Evolutionary conservation across 495 filamentous ascomycete genomes (phyloP), one percentile per base, ranked within the genome.

Genomic region (Hypoxylon lenormandii): DNA sequence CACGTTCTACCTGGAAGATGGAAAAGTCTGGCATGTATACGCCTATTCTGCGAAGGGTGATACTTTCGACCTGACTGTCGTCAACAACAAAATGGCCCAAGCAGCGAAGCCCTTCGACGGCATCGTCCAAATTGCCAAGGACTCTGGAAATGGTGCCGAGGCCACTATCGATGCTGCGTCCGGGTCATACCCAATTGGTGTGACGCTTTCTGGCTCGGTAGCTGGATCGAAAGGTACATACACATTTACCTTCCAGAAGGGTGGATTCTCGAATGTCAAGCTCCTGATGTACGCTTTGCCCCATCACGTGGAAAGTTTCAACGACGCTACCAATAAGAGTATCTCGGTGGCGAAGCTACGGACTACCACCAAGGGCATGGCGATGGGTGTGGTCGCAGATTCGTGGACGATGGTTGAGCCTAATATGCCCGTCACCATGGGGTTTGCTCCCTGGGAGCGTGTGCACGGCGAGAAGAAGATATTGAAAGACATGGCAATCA

Each of bases 261-360:
- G 77, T 1, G 94, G 94, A 7, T 75, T 86, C 21, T 72, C 79
- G 6, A 73, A 73, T n/a, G 75, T 80, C 28, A 80, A 80, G 7
- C 79, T 96, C 23, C 79, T 93, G 63, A 96, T 97, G 90, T 98
- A 90, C 66, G 93, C 94, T 38, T 79, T 98, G 60, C 91, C 94
- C 19, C 95, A 98, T 77, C 95, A 97, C 61, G 71, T 91, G 12
- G 78, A 86, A 45, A 90, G 91, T 1, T 95, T 97, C 61, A 87
- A 91, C 66, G 54, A 63, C 3, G 75, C 48, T 4, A 95, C 92
- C 1, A 63, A 75, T 10, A 79, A 74, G 4, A 83, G 79, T n/a
- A 73, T 84, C 55, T 88, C 90, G 19, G 75, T 78, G 7, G 74
- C 94, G 12, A 82, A 85, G 50, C 78, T 98, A 11, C 85, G 90